Percentiles rank a stretch among this genome's conserved stretches.
These are phyloP conservation scores for Chlamydomonas sphaeroides DNA, from an alignment of 139 green algal genomes.

Conservation along the genomic window DNA sequence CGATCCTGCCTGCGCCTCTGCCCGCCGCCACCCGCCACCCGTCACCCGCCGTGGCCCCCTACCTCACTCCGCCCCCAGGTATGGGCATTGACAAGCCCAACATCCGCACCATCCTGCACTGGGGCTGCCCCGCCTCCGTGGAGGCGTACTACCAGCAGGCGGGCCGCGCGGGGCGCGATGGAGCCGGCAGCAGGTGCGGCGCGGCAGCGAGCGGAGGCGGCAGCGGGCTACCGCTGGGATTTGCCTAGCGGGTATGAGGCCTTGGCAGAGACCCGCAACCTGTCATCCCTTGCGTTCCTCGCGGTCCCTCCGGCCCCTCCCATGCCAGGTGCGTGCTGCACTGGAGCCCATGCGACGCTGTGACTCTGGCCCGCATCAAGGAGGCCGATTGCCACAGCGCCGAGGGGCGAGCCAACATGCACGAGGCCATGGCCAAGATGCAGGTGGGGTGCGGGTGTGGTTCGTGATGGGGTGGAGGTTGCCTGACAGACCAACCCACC, in stretches of 20 bases:
- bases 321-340: constrained; percentile 61
- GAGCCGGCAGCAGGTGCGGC: constrained; percentile 7
- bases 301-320: too few species aligned
- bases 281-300: too few species aligned
- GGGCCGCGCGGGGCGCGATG: constrained; percentile 38
- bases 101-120: constrained; percentile 89
- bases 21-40: too few species aligned
- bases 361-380: constrained; percentile 47
- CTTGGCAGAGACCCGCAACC: too few species aligned
- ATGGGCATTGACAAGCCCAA: constrained; percentile 81
- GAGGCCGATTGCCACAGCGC: constrained; percentile 14
- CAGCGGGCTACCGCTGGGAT: too few species aligned
- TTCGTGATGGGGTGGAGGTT: too few species aligned
- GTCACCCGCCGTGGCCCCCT: too few species aligned
- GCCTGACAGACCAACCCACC: too few species aligned
- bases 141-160: constrained; percentile 59
- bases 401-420: background rate
- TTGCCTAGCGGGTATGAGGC: too few species aligned
- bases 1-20: too few species aligned
- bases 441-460: constrained; percentile 25
- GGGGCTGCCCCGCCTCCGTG: constrained; percentile 63
- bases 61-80: constrained; percentile 5
- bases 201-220: too few species aligned
- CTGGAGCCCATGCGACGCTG: constrained; percentile 55
- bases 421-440: constrained; percentile 5